Evolutionary conservation across 2,329 filamentous ascomycete species (phyloP).

Genomic region (Pseudogymnoascus sp.): DNA sequence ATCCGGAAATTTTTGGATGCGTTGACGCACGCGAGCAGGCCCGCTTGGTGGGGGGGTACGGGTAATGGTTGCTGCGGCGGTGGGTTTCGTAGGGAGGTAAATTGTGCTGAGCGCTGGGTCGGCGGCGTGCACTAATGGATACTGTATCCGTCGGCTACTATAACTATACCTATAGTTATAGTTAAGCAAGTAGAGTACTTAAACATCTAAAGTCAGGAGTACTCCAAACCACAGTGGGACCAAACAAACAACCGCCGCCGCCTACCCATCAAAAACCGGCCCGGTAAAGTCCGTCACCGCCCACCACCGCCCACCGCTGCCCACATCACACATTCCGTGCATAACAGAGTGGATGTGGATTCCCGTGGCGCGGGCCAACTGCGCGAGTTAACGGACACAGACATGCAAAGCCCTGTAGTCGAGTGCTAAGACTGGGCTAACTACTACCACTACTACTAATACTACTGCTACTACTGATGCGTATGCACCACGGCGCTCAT

Average conservation of each 20-base stretch:
- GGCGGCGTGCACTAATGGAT: background rate
- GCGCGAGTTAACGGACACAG: background rate
- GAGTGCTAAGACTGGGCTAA: background rate
- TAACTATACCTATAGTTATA: background rate
- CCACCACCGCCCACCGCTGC: background rate
- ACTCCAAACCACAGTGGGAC: too few species aligned
- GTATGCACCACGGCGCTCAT: background rate
- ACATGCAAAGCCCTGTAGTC: background rate
- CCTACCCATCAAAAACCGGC: background rate
- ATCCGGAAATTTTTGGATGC: background rate
- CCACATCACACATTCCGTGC: too few species aligned
- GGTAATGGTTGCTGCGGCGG: background rate
- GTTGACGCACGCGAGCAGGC: background rate
- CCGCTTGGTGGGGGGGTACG: background rate
- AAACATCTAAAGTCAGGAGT: too few species aligned
- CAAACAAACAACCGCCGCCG: background rate
- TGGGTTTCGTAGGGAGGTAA: too few species aligned
- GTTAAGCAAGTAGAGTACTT: too few species aligned
- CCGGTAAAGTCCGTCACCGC: background rate
- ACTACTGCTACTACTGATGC: background rate
- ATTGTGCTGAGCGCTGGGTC: background rate
- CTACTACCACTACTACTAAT: background rate
- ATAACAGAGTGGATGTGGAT: background rate
- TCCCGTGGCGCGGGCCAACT: background rate
- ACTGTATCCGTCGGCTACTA: background rate